Evolutionary conservation across 192 early-diverging fungal species (phyloP).

Genomic region (Backusella westeae): DNA sequence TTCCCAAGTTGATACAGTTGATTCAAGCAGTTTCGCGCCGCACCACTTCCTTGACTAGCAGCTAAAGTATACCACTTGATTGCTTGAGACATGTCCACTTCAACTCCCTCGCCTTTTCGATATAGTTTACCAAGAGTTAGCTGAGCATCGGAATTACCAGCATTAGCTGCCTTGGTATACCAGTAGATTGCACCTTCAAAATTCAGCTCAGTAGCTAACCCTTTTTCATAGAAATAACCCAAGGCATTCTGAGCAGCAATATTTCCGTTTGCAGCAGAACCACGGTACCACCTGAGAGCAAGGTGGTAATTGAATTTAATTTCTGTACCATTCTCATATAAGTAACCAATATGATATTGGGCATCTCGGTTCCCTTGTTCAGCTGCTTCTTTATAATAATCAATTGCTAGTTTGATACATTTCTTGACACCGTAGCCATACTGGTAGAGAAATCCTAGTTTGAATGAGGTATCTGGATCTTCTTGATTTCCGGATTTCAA

Average conservation of each 20-base stretch:
- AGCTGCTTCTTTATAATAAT: neutral
- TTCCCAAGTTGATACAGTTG: neutral
- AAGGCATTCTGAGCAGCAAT: neutral
- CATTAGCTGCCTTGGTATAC: neutral
- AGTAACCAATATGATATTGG: neutral
- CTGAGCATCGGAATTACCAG: neutral
- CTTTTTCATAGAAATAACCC: neutral
- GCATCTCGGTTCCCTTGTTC: neutral
- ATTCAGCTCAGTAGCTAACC: neutral
- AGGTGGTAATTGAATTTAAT: neutral
- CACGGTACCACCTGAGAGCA: neutral
- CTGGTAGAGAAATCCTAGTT: too few relatives aligned
- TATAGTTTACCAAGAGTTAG: neutral
- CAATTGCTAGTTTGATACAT: neutral
- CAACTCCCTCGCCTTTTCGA: neutral
- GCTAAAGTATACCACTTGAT: neutral
- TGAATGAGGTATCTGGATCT: too few relatives aligned
- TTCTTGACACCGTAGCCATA: too few relatives aligned
- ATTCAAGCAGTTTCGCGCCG: neutral
- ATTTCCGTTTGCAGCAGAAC: neutral
- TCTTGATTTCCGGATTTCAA: neutral
- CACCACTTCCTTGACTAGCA: neutral
- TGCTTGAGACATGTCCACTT: neutral
- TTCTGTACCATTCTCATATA: neutral
- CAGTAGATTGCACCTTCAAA: neutral